Evolutionary conservation across 345 rosid species (phyloP).

Genomic region (Pistacia integerrima): DNA sequence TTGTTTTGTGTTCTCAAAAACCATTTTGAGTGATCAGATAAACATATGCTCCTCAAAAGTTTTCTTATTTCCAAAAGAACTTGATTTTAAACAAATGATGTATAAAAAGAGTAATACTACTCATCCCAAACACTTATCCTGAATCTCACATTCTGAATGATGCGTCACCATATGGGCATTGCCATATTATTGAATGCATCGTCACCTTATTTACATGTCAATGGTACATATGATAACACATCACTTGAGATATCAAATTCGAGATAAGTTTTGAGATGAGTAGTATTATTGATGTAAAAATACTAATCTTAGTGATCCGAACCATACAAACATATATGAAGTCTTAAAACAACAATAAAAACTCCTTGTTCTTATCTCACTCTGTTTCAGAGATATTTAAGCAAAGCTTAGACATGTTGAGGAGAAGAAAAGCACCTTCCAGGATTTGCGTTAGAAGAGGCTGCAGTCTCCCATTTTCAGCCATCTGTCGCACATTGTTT

Average conservation of each 20-base stretch:
- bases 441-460: conserved; percentile 85
- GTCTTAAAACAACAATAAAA: background rate
- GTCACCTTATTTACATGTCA: too few relatives aligned
- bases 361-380: background rate
- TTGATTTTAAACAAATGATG: too few relatives aligned
- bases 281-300: too few relatives aligned
- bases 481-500: conserved; percentile 92
- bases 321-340: background rate
- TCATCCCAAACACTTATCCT: too few relatives aligned
- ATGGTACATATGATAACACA: too few relatives aligned
- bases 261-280: too few relatives aligned
- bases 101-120: too few relatives aligned
- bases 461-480: conserved; percentile 74
- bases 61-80: background rate
- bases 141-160: too few relatives aligned
- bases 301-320: background rate
- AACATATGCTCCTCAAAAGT: background rate
- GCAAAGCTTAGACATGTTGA: conserved; percentile 14
- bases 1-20: background rate
- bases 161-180: too few relatives aligned
- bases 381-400: conserved; percentile 14
- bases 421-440: conserved; percentile 54
- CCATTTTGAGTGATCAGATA: too few relatives aligned
- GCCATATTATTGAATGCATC: too few relatives aligned
- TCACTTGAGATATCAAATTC: too few relatives aligned